Conservation (phyloP, 2,329 filamentous ascomycete species). For the Fusarium globosum region DNA sequence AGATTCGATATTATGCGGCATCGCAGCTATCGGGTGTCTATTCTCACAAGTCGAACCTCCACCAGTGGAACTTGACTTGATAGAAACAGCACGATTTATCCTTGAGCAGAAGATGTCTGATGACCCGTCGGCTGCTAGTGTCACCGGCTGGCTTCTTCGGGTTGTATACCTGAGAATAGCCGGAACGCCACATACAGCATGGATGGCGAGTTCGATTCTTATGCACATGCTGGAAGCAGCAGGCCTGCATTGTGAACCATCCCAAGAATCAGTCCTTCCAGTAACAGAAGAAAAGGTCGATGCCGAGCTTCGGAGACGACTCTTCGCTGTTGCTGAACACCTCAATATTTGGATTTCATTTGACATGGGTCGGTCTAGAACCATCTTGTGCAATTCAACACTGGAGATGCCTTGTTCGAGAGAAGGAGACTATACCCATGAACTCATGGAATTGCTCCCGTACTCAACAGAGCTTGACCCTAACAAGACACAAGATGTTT, state of each 20-base stretch:
- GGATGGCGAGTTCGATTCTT: conserved; percentile 67
- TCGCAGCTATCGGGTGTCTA: conserved; percentile 65
- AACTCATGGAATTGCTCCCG: conserved; percentile 64
- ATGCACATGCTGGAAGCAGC: conserved; percentile 70
- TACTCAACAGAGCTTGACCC: conserved; percentile 66
- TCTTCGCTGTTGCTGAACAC: conserved; percentile 65
- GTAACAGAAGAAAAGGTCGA: conserved; percentile 44
- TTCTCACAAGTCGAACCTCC: conserved; percentile 59
- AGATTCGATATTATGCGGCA: conserved; percentile 59
- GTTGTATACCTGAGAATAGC: conserved; percentile 65
- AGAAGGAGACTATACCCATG: conserved; percentile 56
- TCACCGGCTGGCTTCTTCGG: conserved; percentile 65
- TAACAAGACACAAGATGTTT: conserved; percentile 53
- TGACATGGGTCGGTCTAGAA: conserved; percentile 65
- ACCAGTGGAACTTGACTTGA: conserved; percentile 57
- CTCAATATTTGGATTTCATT: conserved; percentile 70
- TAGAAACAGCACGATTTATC: conserved; percentile 57
- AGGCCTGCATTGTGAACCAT: conserved; percentile 56
- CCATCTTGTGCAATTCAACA: conserved; percentile 59
- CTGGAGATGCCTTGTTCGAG: conserved; percentile 53
- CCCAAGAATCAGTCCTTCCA: conserved; percentile 42
- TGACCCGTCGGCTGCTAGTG: conserved; percentile 51
- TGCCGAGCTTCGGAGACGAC: conserved; percentile 54
- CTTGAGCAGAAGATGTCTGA: conserved; percentile 55
- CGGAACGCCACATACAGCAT: conserved; percentile 63